Percentiles rank a stretch among this genome's conserved stretches.
phyloP scores from a whole-genome alignment of 139 green algal genomes.

The Choricystis sp. region DNA sequence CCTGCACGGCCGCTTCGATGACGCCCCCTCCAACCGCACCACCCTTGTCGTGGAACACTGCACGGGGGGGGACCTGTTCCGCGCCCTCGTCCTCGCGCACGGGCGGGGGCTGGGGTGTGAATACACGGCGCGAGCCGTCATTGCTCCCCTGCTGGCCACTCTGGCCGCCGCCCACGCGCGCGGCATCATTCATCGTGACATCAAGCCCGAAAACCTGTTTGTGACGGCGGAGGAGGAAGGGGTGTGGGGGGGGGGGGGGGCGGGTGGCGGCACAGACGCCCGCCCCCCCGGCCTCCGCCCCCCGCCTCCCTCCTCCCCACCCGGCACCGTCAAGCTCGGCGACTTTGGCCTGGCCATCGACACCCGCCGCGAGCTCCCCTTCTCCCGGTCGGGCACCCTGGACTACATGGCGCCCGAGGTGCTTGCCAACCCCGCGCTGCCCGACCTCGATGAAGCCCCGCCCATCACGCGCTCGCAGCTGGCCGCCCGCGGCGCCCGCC shows the following conservation, averaged over 20 bases:
- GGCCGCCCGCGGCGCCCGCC: not conserved
- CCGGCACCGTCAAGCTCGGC: slow-evolving; percentile 21
- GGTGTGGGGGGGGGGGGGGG: too few species aligned
- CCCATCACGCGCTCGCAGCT: slow-evolving; percentile 6
- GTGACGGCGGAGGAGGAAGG: slow-evolving; percentile 21
- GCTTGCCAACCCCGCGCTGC: slow-evolving; percentile 36
- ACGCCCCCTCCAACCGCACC: slow-evolving; percentile 8
- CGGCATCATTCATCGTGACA: slow-evolving; percentile 50
- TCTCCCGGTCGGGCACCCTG: slow-evolving; percentile 54
- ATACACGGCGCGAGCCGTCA: slow-evolving; percentile 10
- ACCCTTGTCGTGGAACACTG: slow-evolving; percentile 67
- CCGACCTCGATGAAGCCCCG: slow-evolving; percentile 29
- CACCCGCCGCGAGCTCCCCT: slow-evolving; percentile 46
- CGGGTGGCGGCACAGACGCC: too few species aligned
- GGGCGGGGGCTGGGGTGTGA: not conserved
- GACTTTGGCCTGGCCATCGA: slow-evolving; percentile 69
- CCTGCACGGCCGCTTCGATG: slow-evolving; percentile 42
- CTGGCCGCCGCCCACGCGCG: slow-evolving; percentile 45
- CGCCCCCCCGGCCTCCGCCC: not conserved
- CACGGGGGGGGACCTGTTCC: slow-evolving; percentile 66
- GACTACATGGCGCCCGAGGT: slow-evolving; percentile 62
- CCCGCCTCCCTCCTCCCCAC: too few species aligned
- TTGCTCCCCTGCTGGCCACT: slow-evolving; percentile 56
- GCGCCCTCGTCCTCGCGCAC: slow-evolving; percentile 10
- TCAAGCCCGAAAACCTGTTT: slow-evolving; percentile 80